A percentile compares a stretch with the other conserved stretches of the same genome.
These are phyloP conservation scores for Poterioochromonas sp. DNA, from an alignment of 352 stramenopile genomes.

Conservation along the genomic window DNA sequence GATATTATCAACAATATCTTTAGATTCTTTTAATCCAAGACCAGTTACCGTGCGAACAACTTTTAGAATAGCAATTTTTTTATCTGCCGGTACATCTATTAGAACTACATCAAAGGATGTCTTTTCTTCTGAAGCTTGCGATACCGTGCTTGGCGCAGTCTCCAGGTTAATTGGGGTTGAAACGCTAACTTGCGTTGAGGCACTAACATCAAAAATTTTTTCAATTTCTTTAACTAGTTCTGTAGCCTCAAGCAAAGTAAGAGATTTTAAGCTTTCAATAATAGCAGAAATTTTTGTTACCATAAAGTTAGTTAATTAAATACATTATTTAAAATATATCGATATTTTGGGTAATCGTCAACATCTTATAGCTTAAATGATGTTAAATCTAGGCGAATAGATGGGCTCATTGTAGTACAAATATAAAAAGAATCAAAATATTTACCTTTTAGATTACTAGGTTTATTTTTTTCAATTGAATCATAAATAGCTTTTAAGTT, in stretches of 20 bases:
- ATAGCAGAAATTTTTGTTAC: conserved; percentile 30
- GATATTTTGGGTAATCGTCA: conserved; percentile 9
- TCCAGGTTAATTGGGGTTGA: neutral
- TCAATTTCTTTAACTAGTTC: conserved; percentile 45
- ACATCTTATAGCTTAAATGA: neutral
- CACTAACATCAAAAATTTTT: conserved; percentile 45
- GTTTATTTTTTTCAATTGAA: conserved; percentile 27
- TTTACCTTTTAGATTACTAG: neutral
- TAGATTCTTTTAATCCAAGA: conserved; percentile 73
- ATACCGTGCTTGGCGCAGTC: conserved; percentile 32
- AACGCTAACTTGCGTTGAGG: conserved; percentile 32
- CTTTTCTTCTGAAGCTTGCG: conserved; percentile 55
- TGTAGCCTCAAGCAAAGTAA: conserved; percentile 42
- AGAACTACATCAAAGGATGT: conserved; percentile 74
- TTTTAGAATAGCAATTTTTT: conserved; percentile 88
- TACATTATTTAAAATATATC: neutral
- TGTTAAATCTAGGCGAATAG: neutral
- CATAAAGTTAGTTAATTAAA: conserved; percentile 18
- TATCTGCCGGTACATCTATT: conserved; percentile 77
- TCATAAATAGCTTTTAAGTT: conserved; percentile 31
- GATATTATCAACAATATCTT: conserved; percentile 26
- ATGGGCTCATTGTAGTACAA: conserved; percentile 24
- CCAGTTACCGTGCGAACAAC: conserved; percentile 76
- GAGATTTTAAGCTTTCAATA: conserved; percentile 43
- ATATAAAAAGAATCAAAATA: conserved; percentile 22